A percentile compares a stretch with the other conserved stretches of the same genome.
phyloP scores from a whole-genome alignment of 768 basidiomycete species.

The Amanita muscaria region DNA sequence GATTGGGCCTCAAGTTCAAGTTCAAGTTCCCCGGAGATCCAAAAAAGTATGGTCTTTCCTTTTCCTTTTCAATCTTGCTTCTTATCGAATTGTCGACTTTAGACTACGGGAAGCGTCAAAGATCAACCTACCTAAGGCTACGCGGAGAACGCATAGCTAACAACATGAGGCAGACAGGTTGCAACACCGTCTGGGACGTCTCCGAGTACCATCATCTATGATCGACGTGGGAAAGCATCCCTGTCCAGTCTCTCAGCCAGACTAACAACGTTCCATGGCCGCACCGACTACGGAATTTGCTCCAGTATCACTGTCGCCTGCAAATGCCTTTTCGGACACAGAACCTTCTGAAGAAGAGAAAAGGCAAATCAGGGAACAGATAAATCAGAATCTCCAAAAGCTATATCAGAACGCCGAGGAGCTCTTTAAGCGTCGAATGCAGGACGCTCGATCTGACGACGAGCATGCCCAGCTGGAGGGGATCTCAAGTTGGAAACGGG shows the following conservation, averaged over 20 bases:
- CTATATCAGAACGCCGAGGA: slow-evolving; percentile 7
- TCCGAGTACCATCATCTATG: not conserved
- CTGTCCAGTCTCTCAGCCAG: not conserved
- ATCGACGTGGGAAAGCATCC: no score
- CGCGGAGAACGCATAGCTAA: slow-evolving; percentile 3
- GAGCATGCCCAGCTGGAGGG: slow-evolving; percentile 3
- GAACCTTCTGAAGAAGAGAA: slow-evolving; percentile 7
- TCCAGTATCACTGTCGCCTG: not conserved
- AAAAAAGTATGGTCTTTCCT: slow-evolving; percentile 52
- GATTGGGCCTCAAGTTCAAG: slow-evolving; percentile 81
- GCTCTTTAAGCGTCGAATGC: not conserved
- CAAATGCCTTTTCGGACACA: not conserved
- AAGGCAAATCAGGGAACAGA: slow-evolving; percentile 7
- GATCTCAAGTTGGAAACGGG: slow-evolving; percentile 2
- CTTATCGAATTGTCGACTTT: no score
- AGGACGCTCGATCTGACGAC: slow-evolving; percentile 5
- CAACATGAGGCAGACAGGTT: slow-evolving; percentile 8
- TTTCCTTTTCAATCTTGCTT: no score
- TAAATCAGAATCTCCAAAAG: slow-evolving; percentile 5
- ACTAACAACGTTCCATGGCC: not conserved
- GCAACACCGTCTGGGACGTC: not conserved
- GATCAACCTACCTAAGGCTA: slow-evolving; percentile 92
- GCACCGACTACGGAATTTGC: not conserved
- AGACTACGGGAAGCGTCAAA: slow-evolving; percentile 89
- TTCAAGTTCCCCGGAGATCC: slow-evolving; percentile 90